Evolutionary conservation across 1,284 basidiomycete genomes (phyloP).

Genomic region (Athelia sp.): DNA sequence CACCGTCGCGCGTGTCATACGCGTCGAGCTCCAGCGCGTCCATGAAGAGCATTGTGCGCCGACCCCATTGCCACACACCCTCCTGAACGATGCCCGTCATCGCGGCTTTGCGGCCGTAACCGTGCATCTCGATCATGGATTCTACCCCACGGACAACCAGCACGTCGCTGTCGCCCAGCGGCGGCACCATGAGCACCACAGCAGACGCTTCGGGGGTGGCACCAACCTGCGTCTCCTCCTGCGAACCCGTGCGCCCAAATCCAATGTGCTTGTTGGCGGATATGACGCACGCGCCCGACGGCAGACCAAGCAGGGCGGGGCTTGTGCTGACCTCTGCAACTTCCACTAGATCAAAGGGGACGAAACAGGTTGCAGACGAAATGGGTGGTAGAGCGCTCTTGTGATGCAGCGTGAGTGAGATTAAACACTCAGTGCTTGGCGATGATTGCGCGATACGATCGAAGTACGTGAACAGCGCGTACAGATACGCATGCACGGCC

Average conservation of each 20-base stretch:
- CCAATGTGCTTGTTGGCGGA: slow-evolving; percentile 1
- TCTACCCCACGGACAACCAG: neutral
- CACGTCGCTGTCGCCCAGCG: neutral
- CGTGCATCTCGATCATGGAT: neutral
- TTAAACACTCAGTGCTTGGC: too few relatives aligned
- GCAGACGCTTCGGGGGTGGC: neutral
- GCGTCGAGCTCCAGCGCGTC: neutral
- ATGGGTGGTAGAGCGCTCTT: too few relatives aligned
- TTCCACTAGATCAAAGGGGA: neutral
- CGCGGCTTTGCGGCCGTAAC: neutral
- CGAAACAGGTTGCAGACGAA: too few relatives aligned
- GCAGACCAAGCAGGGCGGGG: neutral
- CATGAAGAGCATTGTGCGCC: neutral
- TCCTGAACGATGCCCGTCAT: neutral
- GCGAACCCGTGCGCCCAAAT: neutral
- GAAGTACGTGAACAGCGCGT: neutral
- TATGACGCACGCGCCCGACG: neutral
- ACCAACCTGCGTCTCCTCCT: neutral
- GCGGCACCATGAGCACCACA: neutral
- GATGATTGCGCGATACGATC: too few relatives aligned
- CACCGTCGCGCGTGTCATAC: neutral
- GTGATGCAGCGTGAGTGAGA: too few relatives aligned
- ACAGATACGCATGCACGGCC: neutral
- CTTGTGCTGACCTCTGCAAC: neutral
- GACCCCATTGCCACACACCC: neutral